These are phyloP conservation scores for Simmondsia chinensis DNA, from an alignment of 148 eudicot genomes.

Conservation along the genomic window DNA sequence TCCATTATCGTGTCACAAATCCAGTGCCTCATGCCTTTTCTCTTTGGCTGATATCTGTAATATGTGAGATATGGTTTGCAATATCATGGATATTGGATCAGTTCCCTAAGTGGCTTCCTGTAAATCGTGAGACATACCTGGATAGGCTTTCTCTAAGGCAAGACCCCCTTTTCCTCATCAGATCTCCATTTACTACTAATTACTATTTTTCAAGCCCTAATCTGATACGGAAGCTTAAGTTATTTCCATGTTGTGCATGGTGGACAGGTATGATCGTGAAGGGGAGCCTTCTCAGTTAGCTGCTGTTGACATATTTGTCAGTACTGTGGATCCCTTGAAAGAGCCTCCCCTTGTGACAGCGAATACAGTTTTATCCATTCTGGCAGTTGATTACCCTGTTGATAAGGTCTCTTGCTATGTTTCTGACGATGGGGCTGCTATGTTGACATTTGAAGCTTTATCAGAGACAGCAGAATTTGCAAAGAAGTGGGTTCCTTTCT, in stretches of 20 bases:
- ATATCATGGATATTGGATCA: slow-evolving; percentile 86
- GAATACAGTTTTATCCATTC: slow-evolving; percentile 77
- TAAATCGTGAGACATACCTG: slow-evolving; percentile 80
- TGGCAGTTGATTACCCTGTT: slow-evolving; percentile 85
- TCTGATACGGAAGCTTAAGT: too few relatives aligned
- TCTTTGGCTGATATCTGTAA: slow-evolving; percentile 70
- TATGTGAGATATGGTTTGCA: slow-evolving; percentile 89
- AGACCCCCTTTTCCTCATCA: slow-evolving; percentile 3
- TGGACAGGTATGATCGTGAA: slow-evolving; percentile 63
- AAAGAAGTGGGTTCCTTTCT: slow-evolving; percentile 82
- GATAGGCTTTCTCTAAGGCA: slow-evolving; percentile 71
- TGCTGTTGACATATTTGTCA: slow-evolving; percentile 85
- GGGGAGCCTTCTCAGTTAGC: slow-evolving; percentile 86
- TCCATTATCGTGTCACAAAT: slow-evolving; percentile 73
- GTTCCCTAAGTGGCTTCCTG: slow-evolving; percentile 87
- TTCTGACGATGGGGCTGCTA: slow-evolving; percentile 89
- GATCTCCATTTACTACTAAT: not conserved
- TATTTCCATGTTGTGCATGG: too few relatives aligned
- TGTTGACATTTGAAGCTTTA: slow-evolving; percentile 76
- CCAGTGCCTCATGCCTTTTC: slow-evolving; percentile 62
- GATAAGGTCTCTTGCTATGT: slow-evolving; percentile 88
- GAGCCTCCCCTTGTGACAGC: slow-evolving; percentile 94
- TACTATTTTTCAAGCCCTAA: too few relatives aligned
- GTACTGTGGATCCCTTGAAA: slow-evolving; percentile 88
- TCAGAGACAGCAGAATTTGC: slow-evolving; percentile 85